Base-by-base conservation (phyloP, 352 stramenopile species). In the Globisporangium spiculum region DNA sequence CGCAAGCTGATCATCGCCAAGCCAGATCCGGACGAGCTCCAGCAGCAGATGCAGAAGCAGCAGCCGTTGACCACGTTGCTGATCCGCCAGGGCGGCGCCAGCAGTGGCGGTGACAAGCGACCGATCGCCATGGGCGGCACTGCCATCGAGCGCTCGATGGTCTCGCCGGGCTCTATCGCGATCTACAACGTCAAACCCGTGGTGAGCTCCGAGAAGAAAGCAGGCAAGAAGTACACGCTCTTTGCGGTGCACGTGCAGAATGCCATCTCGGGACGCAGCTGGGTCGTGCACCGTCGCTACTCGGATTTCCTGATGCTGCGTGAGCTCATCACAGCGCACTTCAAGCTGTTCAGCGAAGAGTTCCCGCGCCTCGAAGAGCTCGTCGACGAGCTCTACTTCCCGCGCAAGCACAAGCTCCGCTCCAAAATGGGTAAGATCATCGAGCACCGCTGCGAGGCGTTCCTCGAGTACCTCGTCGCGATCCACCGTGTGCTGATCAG, bases 181-280 rank as follows among this genome's bases (percentile, higher is more conserved):
- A 76, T 90, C 63, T 89, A 88, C 69, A 77, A 74, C 69, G 75
- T 90, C 61, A 89, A 83, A 60, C 77, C 82, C 0, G 75, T 85
- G 12, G 26, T 75, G 18, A 71, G 71, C 53, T 70, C 69, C 3
- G 70, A 80, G 27, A 67, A 72, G 46, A 60, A 22, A 8, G 71
- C 67, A 26, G 65, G 64, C 26, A 86, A 84, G 60, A 83, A 81
- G 72, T 71, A 70, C 44, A 85, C 80, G 44, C 66, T 90, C 53
- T 92, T 89, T 57, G 75, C 81, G 0, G 77, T 91, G 16, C 75
- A 91, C 60, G 76, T 90, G 58, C 84, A 91, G 72, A 92, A 91
- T 60, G 83, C 84, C 52, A 89, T 91, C 56, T 83, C 78, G 10
- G 84, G 84, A 16, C 79, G 83, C 36, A 89, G 78, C 34, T 92